Base-by-base conservation (phyloP, 2,329 filamentous ascomycete genomes). In the Paraconiothyrium brasiliense region DNA sequence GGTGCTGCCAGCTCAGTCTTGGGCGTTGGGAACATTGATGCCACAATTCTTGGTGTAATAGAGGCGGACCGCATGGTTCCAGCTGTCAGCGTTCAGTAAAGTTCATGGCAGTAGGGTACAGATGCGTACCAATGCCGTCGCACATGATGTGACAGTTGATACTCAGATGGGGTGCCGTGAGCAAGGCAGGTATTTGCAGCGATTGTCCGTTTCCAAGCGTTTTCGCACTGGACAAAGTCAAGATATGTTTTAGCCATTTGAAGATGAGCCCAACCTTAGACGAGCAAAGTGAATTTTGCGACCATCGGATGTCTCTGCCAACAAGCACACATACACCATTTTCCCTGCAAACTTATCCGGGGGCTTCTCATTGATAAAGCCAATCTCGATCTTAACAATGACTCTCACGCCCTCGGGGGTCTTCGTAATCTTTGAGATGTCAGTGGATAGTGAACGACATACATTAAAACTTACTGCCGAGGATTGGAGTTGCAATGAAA, bases 131-230 rank as follows among this genome's bases (percentile, higher is more conserved):
- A 69, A 98, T 90, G 47, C 93, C 90, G 78, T 97, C 94, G 67
- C 94, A 98, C 76, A 92, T 91, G 52, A 94, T 83, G 72, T 89
- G 87, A 62, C 89, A 92, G 27, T 84, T 84, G 37, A 95, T 85
- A 3, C 84, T 79, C 59, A 90, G 86, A 20, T 86, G 84, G 0
- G 82, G 74, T 4, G 80, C 80, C 1, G 77, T 84, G 22, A 93
- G 74, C 0, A 85, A 79, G 0, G 89, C 85, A 22, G 79, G 85
- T 64, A 90, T 90, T 0, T 82, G 77, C 2, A 93, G 73, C 10
- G 89, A 85, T 27, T 90, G 86, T 0, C 84, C 85, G 5, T 83
- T 84, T n/a, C 85, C 82, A 9, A 97, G 76, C 63, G 87, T 90
- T 63, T 81, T 87, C 7, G 91, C 86, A 72, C 87, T 91, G 82